phyloP scores from a whole-genome alignment of 495 filamentous ascomycete species.

The Cercophora samala region DNA sequence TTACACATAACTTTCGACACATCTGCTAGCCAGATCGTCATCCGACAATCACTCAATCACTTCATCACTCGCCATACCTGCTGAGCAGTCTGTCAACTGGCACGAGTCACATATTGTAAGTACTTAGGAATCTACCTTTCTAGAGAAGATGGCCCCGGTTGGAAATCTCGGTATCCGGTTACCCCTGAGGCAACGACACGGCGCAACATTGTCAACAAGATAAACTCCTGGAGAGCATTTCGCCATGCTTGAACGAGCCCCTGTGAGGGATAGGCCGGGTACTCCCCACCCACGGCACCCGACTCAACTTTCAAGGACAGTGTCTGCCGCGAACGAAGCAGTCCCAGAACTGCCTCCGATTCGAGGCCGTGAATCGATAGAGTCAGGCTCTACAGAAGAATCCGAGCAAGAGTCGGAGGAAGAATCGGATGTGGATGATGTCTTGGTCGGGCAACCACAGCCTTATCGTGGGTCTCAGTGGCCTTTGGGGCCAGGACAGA shows the following conservation, averaged over 20 bases:
- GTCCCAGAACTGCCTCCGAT: background rate
- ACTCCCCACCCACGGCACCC: background rate
- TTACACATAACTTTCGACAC: conserved; percentile 12
- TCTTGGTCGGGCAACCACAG: background rate
- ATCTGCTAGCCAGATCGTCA: conserved; percentile 1
- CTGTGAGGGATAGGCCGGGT: background rate
- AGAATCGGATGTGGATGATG: background rate
- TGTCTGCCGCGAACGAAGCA: background rate
- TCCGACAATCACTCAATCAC: background rate
- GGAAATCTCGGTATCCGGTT: background rate
- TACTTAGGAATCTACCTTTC: background rate
- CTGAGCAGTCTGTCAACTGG: conserved; percentile 2
- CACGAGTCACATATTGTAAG: conserved; percentile 4
- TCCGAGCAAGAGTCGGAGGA: background rate
- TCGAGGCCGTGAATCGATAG: background rate
- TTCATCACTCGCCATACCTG: background rate
- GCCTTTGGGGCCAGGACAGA: background rate
- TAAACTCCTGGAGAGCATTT: background rate
- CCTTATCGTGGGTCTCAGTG: background rate
- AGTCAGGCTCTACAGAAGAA: background rate
- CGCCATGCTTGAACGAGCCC: background rate
- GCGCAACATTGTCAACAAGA: background rate
- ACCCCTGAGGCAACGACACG: background rate
- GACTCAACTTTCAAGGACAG: background rate
- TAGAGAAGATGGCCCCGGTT: background rate